Base-by-base conservation (phyloP, 768 basidiomycete species). In the Trametes elegans region DNA sequence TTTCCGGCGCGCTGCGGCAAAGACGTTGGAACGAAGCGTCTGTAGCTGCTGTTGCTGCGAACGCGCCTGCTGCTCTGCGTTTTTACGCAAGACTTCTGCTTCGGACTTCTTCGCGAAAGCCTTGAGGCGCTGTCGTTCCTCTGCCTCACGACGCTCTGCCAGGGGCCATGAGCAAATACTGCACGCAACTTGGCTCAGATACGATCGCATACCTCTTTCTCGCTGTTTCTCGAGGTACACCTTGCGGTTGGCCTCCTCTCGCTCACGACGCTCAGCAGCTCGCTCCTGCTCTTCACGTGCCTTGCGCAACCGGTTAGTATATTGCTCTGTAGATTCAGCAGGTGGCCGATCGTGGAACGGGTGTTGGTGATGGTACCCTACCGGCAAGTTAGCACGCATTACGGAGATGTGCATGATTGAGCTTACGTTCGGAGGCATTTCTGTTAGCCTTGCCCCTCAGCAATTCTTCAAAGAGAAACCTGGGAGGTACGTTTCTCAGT, bases 1-100 rank as follows among this genome's bases (percentile, higher is more conserved):
- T 10, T 80, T 78, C 14, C 70, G 66, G 16, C 87, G 81, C 42
- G 87, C 86, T 23, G 87, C 85, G 14, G 77, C 72, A 67, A 92
- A 90, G 26, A 82, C 76, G 28, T 73, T 74, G 14, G 85, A 85
- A 49, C 89, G 81, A 40, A 73, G 71, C 26, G 63, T 68, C 63
- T 91, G 89, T 27, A 73, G 70, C 53, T 74, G 76, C 62, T 80
- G 70, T 58, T 76, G 74, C 36, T 77, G 76, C 18, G 68, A 62
- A 43, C 73, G 77, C 16, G 75, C 77, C 19, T 76, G 73, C 59
- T 81, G 70, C 47, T 79, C 79, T 21, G 81, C 80, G 31, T 74
- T 70, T 62, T 75, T 74, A 53, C 80, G 79, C 53, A 74, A 70
- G 14, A 68, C 73, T 53, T 79, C 72, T 2, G 78, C 81, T 58